Evolutionary conservation across 2,329 filamentous ascomycete genomes (phyloP).

Genomic region (Amphichorda felina): DNA sequence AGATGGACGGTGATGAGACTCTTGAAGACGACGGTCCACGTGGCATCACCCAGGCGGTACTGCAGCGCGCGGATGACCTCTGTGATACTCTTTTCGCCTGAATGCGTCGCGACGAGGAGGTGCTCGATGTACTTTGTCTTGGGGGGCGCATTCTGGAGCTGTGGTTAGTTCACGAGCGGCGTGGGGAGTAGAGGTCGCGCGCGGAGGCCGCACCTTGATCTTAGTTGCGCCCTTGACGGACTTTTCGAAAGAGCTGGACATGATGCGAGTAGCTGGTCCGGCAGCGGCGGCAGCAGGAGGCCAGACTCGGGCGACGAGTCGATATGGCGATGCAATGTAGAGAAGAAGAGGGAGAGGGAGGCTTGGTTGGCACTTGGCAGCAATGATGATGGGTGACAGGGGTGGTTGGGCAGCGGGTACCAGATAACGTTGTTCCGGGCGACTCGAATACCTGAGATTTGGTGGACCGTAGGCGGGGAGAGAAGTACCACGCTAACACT

Average conservation of each 20-base stretch:
- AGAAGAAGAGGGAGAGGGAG: not conserved
- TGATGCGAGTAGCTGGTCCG: constrained; percentile 19
- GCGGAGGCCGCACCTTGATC: constrained; percentile 57
- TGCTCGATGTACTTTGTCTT: constrained; percentile 99
- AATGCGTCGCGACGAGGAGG: constrained; percentile 88
- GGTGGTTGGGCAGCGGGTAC: constrained; percentile 2
- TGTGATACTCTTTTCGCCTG: constrained; percentile 85
- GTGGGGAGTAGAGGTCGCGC: not conserved
- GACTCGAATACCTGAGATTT: not conserved
- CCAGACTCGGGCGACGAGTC: not conserved
- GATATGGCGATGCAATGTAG: not conserved
- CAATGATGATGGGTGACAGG: constrained; percentile 2
- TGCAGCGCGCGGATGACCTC: constrained; percentile 92
- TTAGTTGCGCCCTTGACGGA: constrained; percentile 98
- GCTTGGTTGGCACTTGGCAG: not conserved
- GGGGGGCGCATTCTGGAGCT: constrained; percentile 71
- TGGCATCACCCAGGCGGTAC: constrained; percentile 81
- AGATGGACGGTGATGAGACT: constrained; percentile 88
- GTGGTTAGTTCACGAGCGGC: not conserved
- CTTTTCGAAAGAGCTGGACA: constrained; percentile 93
- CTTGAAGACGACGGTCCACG: constrained; percentile 99
- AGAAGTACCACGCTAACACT: constrained; percentile 1
- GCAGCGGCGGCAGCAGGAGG: constrained; percentile 4
- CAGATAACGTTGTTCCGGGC: not conserved
- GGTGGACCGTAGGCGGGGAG: not conserved